A percentile compares a stretch with the other conserved stretches of the same genome.
These are phyloP conservation scores for Juncus inflexus DNA, from an alignment of 176 grass and related monocot species.

Conservation along the genomic window DNA sequence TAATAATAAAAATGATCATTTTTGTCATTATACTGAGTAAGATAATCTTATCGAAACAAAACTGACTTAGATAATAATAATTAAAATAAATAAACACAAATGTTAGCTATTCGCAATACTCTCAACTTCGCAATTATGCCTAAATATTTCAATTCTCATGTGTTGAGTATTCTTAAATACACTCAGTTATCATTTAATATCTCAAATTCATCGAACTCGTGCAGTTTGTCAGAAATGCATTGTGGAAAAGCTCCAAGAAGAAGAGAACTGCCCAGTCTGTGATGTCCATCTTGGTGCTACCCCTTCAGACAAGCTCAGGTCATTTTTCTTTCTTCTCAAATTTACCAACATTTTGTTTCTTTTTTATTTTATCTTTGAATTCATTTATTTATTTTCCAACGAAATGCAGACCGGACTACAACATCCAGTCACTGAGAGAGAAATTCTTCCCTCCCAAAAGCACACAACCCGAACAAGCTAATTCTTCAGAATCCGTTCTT, in stretches of 20 bases:
- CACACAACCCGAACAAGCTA: constrained; percentile 51
- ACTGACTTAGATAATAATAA: too few relatives aligned
- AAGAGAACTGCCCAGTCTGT: constrained; percentile 76
- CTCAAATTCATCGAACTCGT: not conserved
- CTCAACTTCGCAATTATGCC: too few relatives aligned
- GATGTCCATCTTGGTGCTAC: constrained; percentile 63
- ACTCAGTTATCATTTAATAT: not conserved
- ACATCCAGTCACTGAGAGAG: constrained; percentile 65
- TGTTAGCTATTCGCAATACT: too few relatives aligned
- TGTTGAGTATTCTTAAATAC: too few relatives aligned
- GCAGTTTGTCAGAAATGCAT: constrained; percentile 92
- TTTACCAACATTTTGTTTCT: not conserved
- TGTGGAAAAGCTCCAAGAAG: constrained; percentile 63
- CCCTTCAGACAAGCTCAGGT: constrained; percentile 85
- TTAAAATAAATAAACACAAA: too few relatives aligned
- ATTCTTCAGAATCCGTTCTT: constrained; percentile 38
- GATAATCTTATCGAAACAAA: too few relatives aligned
- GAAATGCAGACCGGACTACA: constrained; percentile 70
- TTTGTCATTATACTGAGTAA: too few relatives aligned
- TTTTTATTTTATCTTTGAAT: constrained; percentile 8
- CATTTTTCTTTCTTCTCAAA: constrained; percentile 20
- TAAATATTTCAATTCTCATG: too few relatives aligned
- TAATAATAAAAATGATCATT: too few relatives aligned
- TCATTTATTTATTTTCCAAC: constrained; percentile 11
- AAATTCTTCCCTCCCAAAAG: constrained; percentile 84